A percentile compares a stretch with the other conserved stretches of the same genome.
Conservation (phyloP, 225 moss, liverwort and hornwort species). For the Sphagnum contortum region DNA sequence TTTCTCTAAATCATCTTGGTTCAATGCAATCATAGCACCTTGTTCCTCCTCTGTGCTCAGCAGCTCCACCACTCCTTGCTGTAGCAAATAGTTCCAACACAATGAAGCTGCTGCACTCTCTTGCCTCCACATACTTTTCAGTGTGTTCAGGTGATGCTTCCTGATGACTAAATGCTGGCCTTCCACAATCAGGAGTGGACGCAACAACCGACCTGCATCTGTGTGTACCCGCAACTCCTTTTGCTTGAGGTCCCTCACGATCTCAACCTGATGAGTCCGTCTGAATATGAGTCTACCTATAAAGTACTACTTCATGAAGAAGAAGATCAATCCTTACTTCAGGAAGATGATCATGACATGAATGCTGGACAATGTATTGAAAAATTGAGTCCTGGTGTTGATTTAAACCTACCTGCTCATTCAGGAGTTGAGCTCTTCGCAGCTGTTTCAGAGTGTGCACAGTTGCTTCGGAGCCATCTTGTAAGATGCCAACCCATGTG, state of each 20-base stretch:
- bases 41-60: slow-evolving; percentile 91
- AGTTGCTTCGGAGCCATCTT: slow-evolving; percentile 25
- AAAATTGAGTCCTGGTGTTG: no score
- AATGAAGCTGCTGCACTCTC: slow-evolving; percentile 6
- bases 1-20: slow-evolving; percentile 44
- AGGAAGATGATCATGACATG: no score
- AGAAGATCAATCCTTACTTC: no score
- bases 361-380: no score
- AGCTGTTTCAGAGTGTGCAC: slow-evolving; percentile 28
- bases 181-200: slow-evolving; percentile 72
- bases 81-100: slow-evolving; percentile 41
- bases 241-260: slow-evolving; percentile 40
- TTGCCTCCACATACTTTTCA: slow-evolving; percentile 4
- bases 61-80: slow-evolving; percentile 58
- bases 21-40: slow-evolving; percentile 48
- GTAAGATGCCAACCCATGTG: slow-evolving; percentile 58
- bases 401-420: slow-evolving; percentile 23
- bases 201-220: slow-evolving; percentile 71
- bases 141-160: slow-evolving; percentile 29
- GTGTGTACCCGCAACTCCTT: slow-evolving; percentile 75
- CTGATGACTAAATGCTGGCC: slow-evolving; percentile 55
- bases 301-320: no score
- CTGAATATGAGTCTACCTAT: no score
- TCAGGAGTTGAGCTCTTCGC: slow-evolving; percentile 21
- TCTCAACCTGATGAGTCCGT: slow-evolving; percentile 41